Base-by-base conservation (phyloP, 352 stramenopile species). In the Pythium brassicae region DNA sequence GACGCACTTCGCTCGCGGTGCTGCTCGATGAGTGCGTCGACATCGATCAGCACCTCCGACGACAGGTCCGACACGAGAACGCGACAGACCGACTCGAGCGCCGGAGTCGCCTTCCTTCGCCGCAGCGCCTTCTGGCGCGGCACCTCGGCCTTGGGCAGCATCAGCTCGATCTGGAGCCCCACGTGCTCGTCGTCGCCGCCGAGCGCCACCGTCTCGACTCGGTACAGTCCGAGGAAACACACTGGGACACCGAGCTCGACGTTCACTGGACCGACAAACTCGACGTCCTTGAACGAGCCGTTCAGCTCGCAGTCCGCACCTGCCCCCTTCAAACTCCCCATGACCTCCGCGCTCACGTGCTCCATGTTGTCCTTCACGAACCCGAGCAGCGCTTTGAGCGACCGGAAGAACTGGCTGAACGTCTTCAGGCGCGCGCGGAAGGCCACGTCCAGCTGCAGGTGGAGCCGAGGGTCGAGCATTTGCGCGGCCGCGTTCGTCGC, bases 341-440 rank as follows among this genome's bases (percentile, higher is more conserved):
- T 63, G 12, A 87, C 32, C 27, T 86, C 75, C 2, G 71, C 55
- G 50, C 69, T 86, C 26, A 86, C 73, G 8, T 74, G 61, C 37
- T 86, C 67, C 8, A 89, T 57, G 52, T 87, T 87, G 47, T 71
- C 59, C 57, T 79, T 78, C 49, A 86, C 58, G 50, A 86, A 67
- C 34, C 83, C 73, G 42, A 89, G 66, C 22, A 69, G 61, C 1
- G 67, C 67, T 44, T 80, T 86, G 26, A 89, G 61, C 0, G 67
- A 68, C 4, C 74, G 66, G 44, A 76, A 83, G 37, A 86, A 77
- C 25, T 77, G 83, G 50, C 76, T 84, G 50, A 87, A 87, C 14
- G 61, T 68, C 47, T 86, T 78, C 14, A 84, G 62, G 0, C 69
- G 65, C 1, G 64, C 69, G 49, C 72, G 71, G 43, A 89, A 87